phyloP scores from a whole-genome alignment of 148 eudicot species.

The Fallopia convolvulus region DNA sequence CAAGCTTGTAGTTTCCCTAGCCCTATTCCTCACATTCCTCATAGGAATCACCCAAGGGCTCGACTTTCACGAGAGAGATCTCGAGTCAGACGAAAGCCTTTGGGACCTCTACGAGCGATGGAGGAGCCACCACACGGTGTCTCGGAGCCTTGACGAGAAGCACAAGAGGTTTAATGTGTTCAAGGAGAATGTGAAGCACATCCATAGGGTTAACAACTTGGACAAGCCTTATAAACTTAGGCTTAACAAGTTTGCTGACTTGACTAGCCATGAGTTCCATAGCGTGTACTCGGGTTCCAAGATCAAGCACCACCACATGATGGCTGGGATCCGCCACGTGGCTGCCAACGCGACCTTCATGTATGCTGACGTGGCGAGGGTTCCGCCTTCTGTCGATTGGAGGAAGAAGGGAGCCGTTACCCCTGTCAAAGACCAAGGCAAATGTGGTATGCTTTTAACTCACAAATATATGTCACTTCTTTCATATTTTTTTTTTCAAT shows the following conservation, averaged over 20 bases:
- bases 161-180: slow-evolving; percentile 78
- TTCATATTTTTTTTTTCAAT: background rate
- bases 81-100: slow-evolving; percentile 72
- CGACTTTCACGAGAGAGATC: slow-evolving; percentile 59
- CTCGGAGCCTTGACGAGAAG: slow-evolving; percentile 64
- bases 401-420: slow-evolving; percentile 75
- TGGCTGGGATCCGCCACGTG: slow-evolving; percentile 28
- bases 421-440: slow-evolving; percentile 76
- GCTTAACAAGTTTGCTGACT: slow-evolving; percentile 82
- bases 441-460: slow-evolving; percentile 52
- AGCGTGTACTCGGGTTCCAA: slow-evolving; percentile 52
- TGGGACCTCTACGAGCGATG: slow-evolving; percentile 91
- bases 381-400: slow-evolving; percentile 78
- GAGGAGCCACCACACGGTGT: slow-evolving; percentile 88
- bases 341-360: slow-evolving; percentile 34
- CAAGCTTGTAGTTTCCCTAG: slow-evolving; percentile 25
- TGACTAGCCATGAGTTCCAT: slow-evolving; percentile 78
- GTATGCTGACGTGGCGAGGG: slow-evolving; percentile 44
- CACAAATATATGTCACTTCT: background rate
- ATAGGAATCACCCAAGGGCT: slow-evolving; percentile 38
- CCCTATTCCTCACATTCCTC: slow-evolving; percentile 39
- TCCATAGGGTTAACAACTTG: slow-evolving; percentile 53
- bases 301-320: slow-evolving; percentile 59
- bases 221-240: slow-evolving; percentile 83
- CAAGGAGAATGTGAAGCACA: slow-evolving; percentile 61